Evolutionary conservation across 495 filamentous ascomycete genomes (phyloP), one percentile per base, ranked within the genome.

Genomic region (Daldinia childiae): DNA sequence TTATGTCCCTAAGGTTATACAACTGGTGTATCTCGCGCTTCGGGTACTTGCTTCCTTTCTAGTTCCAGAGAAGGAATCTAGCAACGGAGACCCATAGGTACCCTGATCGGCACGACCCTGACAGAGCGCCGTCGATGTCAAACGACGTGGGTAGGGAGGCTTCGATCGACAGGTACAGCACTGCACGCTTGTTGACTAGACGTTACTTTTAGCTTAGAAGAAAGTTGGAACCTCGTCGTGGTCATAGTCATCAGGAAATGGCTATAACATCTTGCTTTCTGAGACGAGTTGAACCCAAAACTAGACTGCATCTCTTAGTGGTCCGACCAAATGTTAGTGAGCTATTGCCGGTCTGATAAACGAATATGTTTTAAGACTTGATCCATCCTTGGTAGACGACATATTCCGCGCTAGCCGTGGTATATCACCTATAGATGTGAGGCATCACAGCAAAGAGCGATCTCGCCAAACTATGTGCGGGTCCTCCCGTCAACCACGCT

Each of bases 401-500:
- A 45, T 41, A 41, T 39, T 55, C 56, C 56, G 24, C 29, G 52
- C 58, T 60, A 64, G 21, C 17, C 27, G 24, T 50, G 27, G 43
- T 58, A 58, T 55, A 45, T 24, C 54, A 48, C 63, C 59, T 64
- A 4, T 29, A 58, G 52, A 58, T 58, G 24, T 41, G 38, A 24
- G 56, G 34, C 38, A 39, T 55, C 57, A 26, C 17, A n/a, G 48
- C 61, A 27, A 60, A 62, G 63, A 59, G 54, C 63, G 58, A 72
- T 59, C 52, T 67, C 59, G 64, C 43, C 54, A 64, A 36, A 62
- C 54, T 52, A 50, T 24, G 45, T 50, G 69, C 59, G 69, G 69
- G 54, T 38, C 64, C 54, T 62, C 58, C 64, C 54, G 58, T 63
- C 51, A 41, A 32, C 58, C 29, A 54, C 38, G 19, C 58, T 51